Percentiles rank a stretch among this genome's conserved stretches.
Evolutionary conservation across 441 rosid species (phyloP).

Genomic region (Croton laevigatus): DNA sequence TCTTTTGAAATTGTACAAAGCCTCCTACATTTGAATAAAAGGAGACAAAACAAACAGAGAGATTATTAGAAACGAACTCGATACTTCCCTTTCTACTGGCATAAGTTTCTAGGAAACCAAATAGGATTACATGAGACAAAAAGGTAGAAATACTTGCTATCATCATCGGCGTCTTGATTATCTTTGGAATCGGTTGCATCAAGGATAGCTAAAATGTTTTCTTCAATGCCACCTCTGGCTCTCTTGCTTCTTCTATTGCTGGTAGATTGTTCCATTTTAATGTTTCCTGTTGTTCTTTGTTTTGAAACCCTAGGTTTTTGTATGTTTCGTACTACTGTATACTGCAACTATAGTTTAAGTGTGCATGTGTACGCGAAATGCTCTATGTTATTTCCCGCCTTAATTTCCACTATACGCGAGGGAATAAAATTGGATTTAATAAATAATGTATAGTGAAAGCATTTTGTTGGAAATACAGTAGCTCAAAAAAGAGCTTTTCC

Average conservation of each 20-base stretch:
- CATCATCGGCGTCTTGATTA: slow-evolving; percentile 56
- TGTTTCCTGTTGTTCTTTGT: not conserved
- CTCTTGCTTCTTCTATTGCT: slow-evolving; percentile 20
- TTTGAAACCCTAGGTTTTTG: slow-evolving; percentile 17
- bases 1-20: too few relatives aligned
- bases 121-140: not conserved
- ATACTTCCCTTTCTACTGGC: not conserved
- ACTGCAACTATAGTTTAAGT: too few relatives aligned
- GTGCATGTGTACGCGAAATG: too few relatives aligned
- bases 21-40: slow-evolving; percentile 28
- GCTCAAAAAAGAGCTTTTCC: slow-evolving; percentile 40
- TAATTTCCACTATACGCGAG: too few relatives aligned
- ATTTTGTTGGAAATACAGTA: too few relatives aligned
- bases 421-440: too few relatives aligned
- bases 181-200: slow-evolving; percentile 48
- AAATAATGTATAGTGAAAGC: too few relatives aligned
- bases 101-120: too few relatives aligned
- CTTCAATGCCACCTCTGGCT: slow-evolving; percentile 48
- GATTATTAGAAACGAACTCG: not conserved
- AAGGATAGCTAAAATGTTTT: slow-evolving; percentile 68
- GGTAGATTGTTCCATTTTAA: slow-evolving; percentile 8
- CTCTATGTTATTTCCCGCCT: too few relatives aligned
- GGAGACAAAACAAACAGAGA: not conserved
- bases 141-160: slow-evolving; percentile 34
- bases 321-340: not conserved